Evolutionary conservation across 441 rosid genomes (phyloP).

Genomic region (Biscutella auriculata): DNA sequence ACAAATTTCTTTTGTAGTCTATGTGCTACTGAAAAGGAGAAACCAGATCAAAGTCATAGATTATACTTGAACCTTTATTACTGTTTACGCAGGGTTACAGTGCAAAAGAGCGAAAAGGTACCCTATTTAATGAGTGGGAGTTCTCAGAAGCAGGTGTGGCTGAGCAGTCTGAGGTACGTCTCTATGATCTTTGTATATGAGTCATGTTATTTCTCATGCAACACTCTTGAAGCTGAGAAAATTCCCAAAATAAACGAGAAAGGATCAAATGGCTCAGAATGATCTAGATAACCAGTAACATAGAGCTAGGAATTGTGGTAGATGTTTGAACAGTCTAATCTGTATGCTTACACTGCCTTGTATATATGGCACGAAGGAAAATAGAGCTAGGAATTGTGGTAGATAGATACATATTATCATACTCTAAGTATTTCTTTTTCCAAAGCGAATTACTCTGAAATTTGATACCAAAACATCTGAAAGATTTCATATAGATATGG

Average conservation of each 20-base stretch:
- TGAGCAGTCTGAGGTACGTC: conserved; percentile 64
- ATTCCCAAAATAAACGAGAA: neutral
- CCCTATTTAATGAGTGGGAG: conserved; percentile 84
- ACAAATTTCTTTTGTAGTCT: too few species aligned
- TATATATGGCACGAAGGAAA: neutral
- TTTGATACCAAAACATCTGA: neutral
- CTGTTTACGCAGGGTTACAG: conserved; percentile 60
- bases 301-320: neutral
- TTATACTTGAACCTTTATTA: neutral
- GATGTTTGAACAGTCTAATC: neutral
- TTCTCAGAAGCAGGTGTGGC: conserved; percentile 61
- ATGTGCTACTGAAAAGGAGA: neutral
- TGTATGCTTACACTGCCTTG: neutral
- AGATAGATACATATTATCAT: neutral
- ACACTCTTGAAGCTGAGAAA: neutral
- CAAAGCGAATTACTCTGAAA: neutral
- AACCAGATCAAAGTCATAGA: neutral
- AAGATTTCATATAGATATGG: neutral
- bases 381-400: neutral
- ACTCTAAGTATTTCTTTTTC: neutral
- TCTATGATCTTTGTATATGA: neutral
- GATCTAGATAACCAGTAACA: neutral
- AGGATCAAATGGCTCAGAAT: neutral
- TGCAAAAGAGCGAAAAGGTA: conserved; percentile 68
- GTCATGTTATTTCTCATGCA: neutral